Evolutionary conservation across 1,284 basidiomycete species (phyloP).

Genomic region (Pseudozyma pruni): DNA sequence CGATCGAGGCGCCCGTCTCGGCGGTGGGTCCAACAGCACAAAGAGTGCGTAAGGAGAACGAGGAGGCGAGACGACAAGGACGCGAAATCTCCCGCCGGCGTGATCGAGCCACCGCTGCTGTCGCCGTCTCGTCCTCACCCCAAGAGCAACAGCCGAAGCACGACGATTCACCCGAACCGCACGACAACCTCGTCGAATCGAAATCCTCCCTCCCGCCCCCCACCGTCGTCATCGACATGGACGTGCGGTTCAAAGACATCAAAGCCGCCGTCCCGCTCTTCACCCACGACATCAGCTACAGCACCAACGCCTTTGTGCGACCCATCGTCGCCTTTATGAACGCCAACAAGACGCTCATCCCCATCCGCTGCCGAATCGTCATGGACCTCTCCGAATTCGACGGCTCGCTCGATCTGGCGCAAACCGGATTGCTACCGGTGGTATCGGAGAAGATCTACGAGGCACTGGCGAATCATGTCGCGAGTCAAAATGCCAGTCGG

Average conservation of each 20-base stretch:
- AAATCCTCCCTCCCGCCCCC: constrained; percentile 45
- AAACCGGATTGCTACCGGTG: constrained; percentile 64
- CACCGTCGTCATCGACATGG: constrained; percentile 84
- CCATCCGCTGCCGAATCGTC: constrained; percentile 63
- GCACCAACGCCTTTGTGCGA: constrained; percentile 91
- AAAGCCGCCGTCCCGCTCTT: constrained; percentile 87
- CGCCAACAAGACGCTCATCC: constrained; percentile 64
- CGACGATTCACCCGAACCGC: no score
- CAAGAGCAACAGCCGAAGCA: no score
- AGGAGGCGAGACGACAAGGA: constrained; percentile 36
- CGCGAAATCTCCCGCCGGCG: constrained; percentile 19
- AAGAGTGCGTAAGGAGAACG: constrained; percentile 53
- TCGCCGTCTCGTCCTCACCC: no score
- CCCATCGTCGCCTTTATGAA: constrained; percentile 96
- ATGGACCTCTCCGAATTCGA: constrained; percentile 67
- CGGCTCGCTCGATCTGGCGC: constrained; percentile 64
- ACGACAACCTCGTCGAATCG: no score
- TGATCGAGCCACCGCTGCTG: constrained; percentile 9
- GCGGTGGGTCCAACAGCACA: constrained; percentile 62
- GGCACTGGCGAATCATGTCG: constrained; percentile 64
- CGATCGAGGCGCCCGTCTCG: constrained; percentile 78
- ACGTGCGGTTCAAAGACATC: constrained; percentile 92
- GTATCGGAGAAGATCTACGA: constrained; percentile 66
- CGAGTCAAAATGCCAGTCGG: constrained; percentile 58
- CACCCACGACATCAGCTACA: constrained; percentile 76